Percentiles rank a stretch among this genome's conserved stretches.
Conservation (phyloP, 2,329 filamentous ascomycete genomes). For the Stylonectria norvegica region DNA sequence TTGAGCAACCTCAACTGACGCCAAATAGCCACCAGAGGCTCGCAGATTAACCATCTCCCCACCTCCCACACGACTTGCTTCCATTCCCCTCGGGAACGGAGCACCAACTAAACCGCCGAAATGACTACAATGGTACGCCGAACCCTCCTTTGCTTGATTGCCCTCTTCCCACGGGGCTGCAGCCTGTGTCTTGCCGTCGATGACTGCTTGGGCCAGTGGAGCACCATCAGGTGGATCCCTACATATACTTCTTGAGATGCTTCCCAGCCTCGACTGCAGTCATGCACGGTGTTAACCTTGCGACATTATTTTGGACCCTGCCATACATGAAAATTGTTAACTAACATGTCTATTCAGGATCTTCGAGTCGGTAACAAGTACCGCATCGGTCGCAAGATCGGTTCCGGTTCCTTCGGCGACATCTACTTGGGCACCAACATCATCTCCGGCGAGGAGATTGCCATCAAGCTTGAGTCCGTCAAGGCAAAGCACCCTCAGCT, state of each 20-base stretch:
- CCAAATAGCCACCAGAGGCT: slow-evolving; percentile 18
- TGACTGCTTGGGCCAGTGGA: no score
- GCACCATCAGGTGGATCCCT: no score
- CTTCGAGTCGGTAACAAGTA: slow-evolving; percentile 99
- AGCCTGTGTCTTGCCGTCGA: no score
- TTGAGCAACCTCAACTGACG: slow-evolving; percentile 15
- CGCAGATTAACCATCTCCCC: slow-evolving; percentile 17
- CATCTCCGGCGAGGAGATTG: slow-evolving; percentile 98
- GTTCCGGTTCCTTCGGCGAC: slow-evolving; percentile 94
- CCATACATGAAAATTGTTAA: slow-evolving; percentile 1
- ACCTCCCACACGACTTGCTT: slow-evolving; percentile 10
- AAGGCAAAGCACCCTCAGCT: slow-evolving; percentile 99
- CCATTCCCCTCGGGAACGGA: slow-evolving; percentile 22
- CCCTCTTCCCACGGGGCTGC: no score
- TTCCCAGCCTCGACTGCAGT: no score
- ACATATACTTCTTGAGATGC: no score
- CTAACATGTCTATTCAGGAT: slow-evolving; percentile 59
- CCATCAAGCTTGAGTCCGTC: slow-evolving; percentile 98
- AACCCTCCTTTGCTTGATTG: not conserved
- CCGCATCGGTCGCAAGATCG: slow-evolving; percentile 98
- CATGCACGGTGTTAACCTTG: no score
- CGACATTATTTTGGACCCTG: not conserved
- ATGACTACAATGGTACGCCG: slow-evolving; percentile 53
- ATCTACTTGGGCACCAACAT: slow-evolving; percentile 99
- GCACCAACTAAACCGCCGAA: slow-evolving; percentile 23